Conservation (phyloP, 1,284 basidiomycete genomes). For the Porodaedalea pini region DNA sequence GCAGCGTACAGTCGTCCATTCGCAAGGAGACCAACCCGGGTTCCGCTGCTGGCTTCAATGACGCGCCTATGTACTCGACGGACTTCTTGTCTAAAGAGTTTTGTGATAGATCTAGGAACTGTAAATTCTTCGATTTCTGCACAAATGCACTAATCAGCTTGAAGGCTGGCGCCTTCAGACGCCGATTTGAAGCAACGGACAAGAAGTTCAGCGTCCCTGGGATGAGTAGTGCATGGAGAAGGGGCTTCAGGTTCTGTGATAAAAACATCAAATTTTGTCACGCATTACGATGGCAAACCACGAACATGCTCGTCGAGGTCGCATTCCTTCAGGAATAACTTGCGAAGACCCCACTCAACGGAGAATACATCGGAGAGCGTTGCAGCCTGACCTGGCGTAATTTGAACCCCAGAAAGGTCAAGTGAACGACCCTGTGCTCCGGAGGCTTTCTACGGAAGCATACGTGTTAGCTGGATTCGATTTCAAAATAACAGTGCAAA, state of each 20-base stretch:
- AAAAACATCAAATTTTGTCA: conserved; percentile 17
- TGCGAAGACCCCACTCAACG: conserved; percentile 86
- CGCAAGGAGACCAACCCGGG: conserved; percentile 71
- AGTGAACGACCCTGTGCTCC: conserved; percentile 59
- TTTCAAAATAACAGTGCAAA: not conserved
- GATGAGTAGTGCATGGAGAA: conserved; percentile 87
- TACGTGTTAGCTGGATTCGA: not conserved
- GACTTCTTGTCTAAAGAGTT: conserved; percentile 83
- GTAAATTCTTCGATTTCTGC: conserved; percentile 67
- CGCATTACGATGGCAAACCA: conserved; percentile 17
- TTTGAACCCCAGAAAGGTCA: conserved; percentile 74
- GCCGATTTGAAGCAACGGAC: conserved; percentile 83
- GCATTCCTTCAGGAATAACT: conserved; percentile 78
- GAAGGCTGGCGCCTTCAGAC: conserved; percentile 78
- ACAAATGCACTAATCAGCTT: conserved; percentile 79
- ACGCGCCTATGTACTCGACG: conserved; percentile 77
- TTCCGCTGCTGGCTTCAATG: conserved; percentile 53
- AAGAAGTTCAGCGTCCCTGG: conserved; percentile 80
- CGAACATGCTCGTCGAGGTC: conserved; percentile 76
- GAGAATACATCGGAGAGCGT: conserved; percentile 86
- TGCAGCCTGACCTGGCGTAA: conserved; percentile 67
- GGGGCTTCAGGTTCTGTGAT: conserved; percentile 75
- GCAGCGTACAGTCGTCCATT: conserved; percentile 78
- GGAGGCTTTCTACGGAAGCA: conserved; percentile 47
- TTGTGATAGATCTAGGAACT: conserved; percentile 87